phyloP scores from a whole-genome alignment of 208 protist genomes.

The Trypanosoma congolense region DNA sequence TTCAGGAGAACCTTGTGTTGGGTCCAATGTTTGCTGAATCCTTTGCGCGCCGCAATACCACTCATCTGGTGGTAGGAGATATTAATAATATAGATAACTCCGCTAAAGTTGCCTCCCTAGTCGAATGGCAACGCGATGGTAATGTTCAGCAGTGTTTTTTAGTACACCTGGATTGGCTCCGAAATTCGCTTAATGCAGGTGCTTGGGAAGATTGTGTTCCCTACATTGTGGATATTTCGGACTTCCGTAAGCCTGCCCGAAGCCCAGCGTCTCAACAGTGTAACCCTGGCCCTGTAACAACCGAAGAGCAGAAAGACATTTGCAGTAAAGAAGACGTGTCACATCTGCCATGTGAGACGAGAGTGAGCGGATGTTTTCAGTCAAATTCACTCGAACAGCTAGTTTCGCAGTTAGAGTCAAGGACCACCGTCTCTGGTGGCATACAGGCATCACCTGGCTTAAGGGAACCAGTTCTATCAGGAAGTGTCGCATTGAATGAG shows the following conservation, averaged over 20 bases:
- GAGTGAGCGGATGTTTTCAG: slow-evolving; percentile 2
- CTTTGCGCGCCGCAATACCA: slow-evolving; percentile 24
- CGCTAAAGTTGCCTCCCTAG: slow-evolving; percentile 34
- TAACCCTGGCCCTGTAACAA: not conserved
- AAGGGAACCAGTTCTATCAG: not conserved
- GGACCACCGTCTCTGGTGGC: not conserved
- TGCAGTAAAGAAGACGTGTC: slow-evolving; percentile 6
- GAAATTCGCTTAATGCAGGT: slow-evolving; percentile 30
- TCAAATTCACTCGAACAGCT: slow-evolving; percentile 32
- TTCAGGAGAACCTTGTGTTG: slow-evolving; percentile 44
- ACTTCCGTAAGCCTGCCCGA: slow-evolving; percentile 20
- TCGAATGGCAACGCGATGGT: slow-evolving; percentile 10
- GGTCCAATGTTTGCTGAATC: slow-evolving; percentile 2
- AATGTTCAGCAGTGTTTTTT: slow-evolving; percentile 30
- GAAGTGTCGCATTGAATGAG: not conserved
- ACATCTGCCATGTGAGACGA: not conserved
- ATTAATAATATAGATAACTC: slow-evolving; percentile 6
- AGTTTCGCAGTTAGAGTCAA: slow-evolving; percentile 24
- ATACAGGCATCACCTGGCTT: not conserved
- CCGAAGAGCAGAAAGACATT: slow-evolving; percentile 2
- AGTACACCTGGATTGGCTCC: slow-evolving; percentile 50
- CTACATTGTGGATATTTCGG: slow-evolving; percentile 35
- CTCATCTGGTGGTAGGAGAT: slow-evolving; percentile 40
- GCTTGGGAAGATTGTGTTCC: slow-evolving; percentile 45
- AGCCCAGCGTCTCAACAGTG: not conserved